These are phyloP conservation scores for Ramalina intermedia DNA, from an alignment of 495 filamentous ascomycete genomes.

Conservation along the genomic window DNA sequence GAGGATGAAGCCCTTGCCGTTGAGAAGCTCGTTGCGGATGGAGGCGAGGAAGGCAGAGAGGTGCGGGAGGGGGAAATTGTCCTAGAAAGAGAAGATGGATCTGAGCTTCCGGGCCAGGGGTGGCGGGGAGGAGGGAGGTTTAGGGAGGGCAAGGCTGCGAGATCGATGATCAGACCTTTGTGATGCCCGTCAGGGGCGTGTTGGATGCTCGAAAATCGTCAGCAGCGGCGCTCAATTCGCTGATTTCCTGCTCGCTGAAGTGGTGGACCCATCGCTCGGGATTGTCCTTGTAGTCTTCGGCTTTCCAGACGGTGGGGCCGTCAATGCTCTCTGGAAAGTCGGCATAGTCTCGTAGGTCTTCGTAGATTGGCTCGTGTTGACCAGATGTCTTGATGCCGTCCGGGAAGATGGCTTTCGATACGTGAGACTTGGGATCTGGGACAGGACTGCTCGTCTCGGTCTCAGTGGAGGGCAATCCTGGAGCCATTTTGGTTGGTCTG, in stretches of 20 bases:
- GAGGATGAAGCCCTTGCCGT: conserved; percentile 82
- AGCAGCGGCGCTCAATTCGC: conserved; percentile 50
- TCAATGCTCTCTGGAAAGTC: conserved; percentile 60
- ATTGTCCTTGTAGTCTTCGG: conserved; percentile 51
- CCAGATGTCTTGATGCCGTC: conserved; percentile 57
- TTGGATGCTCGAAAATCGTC: conserved; percentile 51
- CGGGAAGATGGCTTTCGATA: conserved; percentile 27
- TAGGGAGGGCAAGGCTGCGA: not conserved
- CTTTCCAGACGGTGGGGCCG: conserved; percentile 66
- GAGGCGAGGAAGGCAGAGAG: conserved; percentile 38
- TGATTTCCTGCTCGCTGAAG: conserved; percentile 50
- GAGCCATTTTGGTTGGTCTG: not conserved
- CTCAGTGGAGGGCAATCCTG: not conserved
- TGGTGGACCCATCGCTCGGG: conserved; percentile 66
- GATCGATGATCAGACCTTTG: conserved; percentile 29
- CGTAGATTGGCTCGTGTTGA: conserved; percentile 62
- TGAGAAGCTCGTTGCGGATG: conserved; percentile 55
- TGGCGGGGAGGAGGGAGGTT: too few relatives aligned
- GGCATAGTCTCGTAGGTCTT: conserved; percentile 49
- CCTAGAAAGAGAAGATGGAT: conserved; percentile 12
- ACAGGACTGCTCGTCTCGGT: not conserved
- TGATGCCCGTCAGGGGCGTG: conserved; percentile 58
- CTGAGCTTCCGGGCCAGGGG: too few relatives aligned
- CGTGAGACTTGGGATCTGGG: not conserved
- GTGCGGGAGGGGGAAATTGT: conserved; percentile 51